Base-by-base conservation (phyloP, 202 grass and related monocot species). In the Digitaria exilis region DNA sequence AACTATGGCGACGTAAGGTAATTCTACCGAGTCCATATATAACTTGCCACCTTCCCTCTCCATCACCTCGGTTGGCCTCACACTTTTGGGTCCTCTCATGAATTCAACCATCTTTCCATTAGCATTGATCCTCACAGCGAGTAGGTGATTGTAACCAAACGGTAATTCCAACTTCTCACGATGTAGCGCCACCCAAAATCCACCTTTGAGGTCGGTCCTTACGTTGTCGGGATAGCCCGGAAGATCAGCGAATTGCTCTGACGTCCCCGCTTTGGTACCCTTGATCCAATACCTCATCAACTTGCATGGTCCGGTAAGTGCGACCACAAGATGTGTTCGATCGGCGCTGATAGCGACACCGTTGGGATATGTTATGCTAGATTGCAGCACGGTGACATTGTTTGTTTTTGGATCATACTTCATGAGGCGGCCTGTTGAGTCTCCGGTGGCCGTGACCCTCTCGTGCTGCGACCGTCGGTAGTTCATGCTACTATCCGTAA, bases 151-250 rank as follows among this genome's bases (percentile, higher is more conserved):
- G 9, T 66, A 21, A 13, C 65, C 65, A 14, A 67, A 42, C 3
- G 65, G 65, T 12, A 42, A 16, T 35, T 67, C 65, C 3, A 21
- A 6, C 35, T 42, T 67, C 35, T 67, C 65, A 0, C 65, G 65
- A 0, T 42, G 65, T 5, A 65, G 32, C 0, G 90, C 90, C 1
- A 92, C 76, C 90, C 90, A 92, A 31, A 76, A 92, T 2, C 81
- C 90, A 5, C 86, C 90, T 67, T 11, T 73, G 0, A 17, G 9
- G 19, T 79, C 81, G 5, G 75, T 60, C 24, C 73, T 79, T 18
- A 92, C 71, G 62, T 92, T 92, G 51, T 92, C 90, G 0, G 90
- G 90, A 70, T 92, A 89, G 2, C 48, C 48, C 1, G 48, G 48
- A 4, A 92, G 34, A 22, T 89, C 84, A 0, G 65, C 80, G 15